Evolutionary conservation across 2,329 filamentous ascomycete species (phyloP).

Genomic region (Penicillium crustosum): DNA sequence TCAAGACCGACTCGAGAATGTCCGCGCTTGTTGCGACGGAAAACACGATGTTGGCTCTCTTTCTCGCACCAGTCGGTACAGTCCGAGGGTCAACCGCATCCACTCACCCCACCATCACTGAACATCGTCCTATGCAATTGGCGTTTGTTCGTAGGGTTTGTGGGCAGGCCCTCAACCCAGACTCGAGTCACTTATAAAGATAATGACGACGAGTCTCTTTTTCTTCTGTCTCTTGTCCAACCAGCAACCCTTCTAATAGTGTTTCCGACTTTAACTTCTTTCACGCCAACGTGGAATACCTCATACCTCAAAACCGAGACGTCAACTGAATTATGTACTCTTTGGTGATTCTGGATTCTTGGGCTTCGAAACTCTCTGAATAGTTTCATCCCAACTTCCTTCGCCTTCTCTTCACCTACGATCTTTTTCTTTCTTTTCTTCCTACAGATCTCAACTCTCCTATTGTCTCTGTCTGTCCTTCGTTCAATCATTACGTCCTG

Average conservation of each 20-base stretch:
- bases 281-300: background rate
- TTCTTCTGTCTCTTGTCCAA: slow-evolving; percentile 15
- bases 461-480: slow-evolving; percentile 6
- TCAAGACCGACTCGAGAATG: slow-evolving; percentile 83
- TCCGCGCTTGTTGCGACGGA: slow-evolving; percentile 93
- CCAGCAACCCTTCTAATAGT: slow-evolving; percentile 12
- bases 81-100: slow-evolving; percentile 39
- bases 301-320: background rate
- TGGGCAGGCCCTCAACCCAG: slow-evolving; percentile 26
- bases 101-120: slow-evolving; percentile 37
- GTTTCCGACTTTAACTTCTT: background rate
- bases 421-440: slow-evolving; percentile 3
- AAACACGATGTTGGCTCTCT: slow-evolving; percentile 67
- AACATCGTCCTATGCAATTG: slow-evolving; percentile 13
- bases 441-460: slow-evolving; percentile 7
- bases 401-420: slow-evolving; percentile 3
- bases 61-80: slow-evolving; percentile 44
- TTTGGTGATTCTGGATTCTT: background rate
- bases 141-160: slow-evolving; percentile 25
- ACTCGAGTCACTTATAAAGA: slow-evolving; percentile 19
- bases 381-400: background rate
- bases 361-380: background rate
- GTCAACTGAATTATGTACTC: background rate
- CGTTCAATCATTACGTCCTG: slow-evolving; percentile 4
- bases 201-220: slow-evolving; percentile 26